These are phyloP conservation scores for Cordyceps javanica DNA, from an alignment of 2,329 filamentous ascomycete genomes.

Conservation along the genomic window DNA sequence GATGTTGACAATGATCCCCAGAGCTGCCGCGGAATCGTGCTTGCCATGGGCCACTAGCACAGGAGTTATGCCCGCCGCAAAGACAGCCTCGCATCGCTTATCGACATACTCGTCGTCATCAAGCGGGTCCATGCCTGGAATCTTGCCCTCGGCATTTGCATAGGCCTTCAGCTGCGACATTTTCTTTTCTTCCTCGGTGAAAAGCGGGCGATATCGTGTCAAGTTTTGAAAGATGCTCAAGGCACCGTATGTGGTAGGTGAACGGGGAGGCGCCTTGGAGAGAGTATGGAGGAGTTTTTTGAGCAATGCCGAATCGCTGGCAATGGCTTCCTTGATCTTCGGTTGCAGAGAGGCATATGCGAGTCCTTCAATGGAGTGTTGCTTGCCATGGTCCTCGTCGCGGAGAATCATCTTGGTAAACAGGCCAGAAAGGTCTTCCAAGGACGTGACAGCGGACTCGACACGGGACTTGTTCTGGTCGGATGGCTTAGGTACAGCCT, in stretches of 20 bases:
- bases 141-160: constrained; percentile 72
- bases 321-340: constrained; percentile 75
- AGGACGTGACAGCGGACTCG: constrained; percentile 50
- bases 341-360: constrained; percentile 87
- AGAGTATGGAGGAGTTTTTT: constrained; percentile 62
- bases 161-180: constrained; percentile 92
- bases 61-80: constrained; percentile 72
- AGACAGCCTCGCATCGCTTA: constrained; percentile 68
- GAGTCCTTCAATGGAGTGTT: constrained; percentile 80
- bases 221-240: constrained; percentile 83
- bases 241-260: constrained; percentile 74
- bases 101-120: constrained; percentile 72
- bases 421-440: constrained; percentile 58
- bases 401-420: constrained; percentile 62
- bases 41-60: constrained; percentile 72
- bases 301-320: constrained; percentile 62
- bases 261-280: constrained; percentile 51
- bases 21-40: constrained; percentile 61
- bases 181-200: constrained; percentile 87
- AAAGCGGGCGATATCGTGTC: constrained; percentile 68
- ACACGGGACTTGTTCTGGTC: constrained; percentile 39
- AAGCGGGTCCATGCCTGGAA: constrained; percentile 56
- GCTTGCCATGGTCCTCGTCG: constrained; percentile 50
- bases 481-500: constrained; percentile 48
- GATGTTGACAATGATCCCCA: constrained; percentile 69